Percentiles rank a stretch among this genome's conserved stretches.
These are phyloP conservation scores for Cadophora luteo-olivacea DNA, from an alignment of 2,329 filamentous ascomycete species.

Conservation along the genomic window DNA sequence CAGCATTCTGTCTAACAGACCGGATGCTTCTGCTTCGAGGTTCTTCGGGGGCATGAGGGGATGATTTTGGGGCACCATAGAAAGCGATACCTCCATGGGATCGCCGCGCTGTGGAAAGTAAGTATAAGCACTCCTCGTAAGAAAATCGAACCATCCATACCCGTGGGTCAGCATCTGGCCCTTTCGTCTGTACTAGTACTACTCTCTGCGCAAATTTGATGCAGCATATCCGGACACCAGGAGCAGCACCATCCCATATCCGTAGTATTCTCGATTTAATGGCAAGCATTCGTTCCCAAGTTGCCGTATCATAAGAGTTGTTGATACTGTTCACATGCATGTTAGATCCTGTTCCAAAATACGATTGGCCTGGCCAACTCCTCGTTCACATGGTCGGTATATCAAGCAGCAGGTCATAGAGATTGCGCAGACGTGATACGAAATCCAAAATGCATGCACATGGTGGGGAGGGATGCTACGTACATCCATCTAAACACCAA, in stretches of 20 bases:
- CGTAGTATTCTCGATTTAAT: slow-evolving; percentile 90
- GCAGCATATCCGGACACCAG: slow-evolving; percentile 87
- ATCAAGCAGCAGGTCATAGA: neutral
- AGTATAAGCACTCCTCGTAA: slow-evolving; percentile 27
- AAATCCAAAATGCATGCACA: slow-evolving; percentile 16
- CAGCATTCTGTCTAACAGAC: slow-evolving; percentile 87
- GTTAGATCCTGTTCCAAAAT: slow-evolving; percentile 39
- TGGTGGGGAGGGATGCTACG: slow-evolving; percentile 53
- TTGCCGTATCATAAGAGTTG: slow-evolving; percentile 79
- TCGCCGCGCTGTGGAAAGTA: slow-evolving; percentile 63
- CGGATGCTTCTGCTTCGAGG: slow-evolving; percentile 91
- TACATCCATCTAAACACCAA: slow-evolving; percentile 94
- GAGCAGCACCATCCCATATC: slow-evolving; percentile 82
- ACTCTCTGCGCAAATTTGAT: slow-evolving; percentile 97
- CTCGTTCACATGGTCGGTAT: neutral
- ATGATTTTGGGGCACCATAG: slow-evolving; percentile 85
- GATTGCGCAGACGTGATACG: neutral
- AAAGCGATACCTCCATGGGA: slow-evolving; percentile 83
- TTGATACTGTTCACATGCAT: slow-evolving; percentile 68
- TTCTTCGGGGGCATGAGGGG: slow-evolving; percentile 78
- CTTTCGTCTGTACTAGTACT: slow-evolving; percentile 89
- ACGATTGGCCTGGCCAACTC: neutral
- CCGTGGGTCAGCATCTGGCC: slow-evolving; percentile 79
- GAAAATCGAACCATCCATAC: slow-evolving; percentile 57
- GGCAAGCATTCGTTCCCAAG: slow-evolving; percentile 86